Evolutionary conservation across 768 basidiomycete species (phyloP), one percentile per base, ranked within the genome.

Genomic region (Rhodocollybia butyracea): DNA sequence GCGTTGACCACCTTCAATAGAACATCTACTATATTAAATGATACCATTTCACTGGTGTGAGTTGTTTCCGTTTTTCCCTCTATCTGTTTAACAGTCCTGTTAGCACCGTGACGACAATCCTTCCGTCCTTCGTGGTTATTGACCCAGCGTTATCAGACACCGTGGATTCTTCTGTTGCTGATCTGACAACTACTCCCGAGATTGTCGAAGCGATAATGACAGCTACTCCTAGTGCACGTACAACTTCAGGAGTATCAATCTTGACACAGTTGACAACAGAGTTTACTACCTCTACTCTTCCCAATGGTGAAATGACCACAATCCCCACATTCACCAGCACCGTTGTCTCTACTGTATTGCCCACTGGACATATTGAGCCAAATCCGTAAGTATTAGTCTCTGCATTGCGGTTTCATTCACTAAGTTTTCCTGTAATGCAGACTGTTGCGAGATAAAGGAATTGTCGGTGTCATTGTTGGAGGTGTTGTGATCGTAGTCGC

Each of bases 381-480:
- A 43, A 53, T 32, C 51, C 51, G 48, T 50, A 5, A 3, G 48
- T 50, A 26, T n/a, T 32, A 32, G 11, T 50, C 19, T 19, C 27
- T 32, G 3, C 11, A 4, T 15, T n/a, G 19, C 7, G 7, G 12
- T 15, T 15, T 50, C 15, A n/a, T 40, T n/a, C 15, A 40, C 21
- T 6, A 10, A n/a, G 21, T 40, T 40, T 40, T 19, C 21, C n/a
- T 36, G 1, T 17, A 27, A 26, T 38, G 4, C 29, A 50, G 48
- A 50, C 24, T 50, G 5, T 21, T 54, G 13, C 54, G 43, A 21
- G 46, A 46, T 21, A 55, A 55, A 46, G 31, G 30, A 30, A 46
- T 55, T 27, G 24, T 47, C 36, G 43, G 54, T 2, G 42, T 45
- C 29, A 46, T 55, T 24, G 22, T 47, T 7, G 24, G 27, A 5